Percentiles rank a stretch among this genome's conserved stretches.
phyloP scores from a whole-genome alignment of 768 basidiomycete species.

The Mrakia hoshinonis region DNA sequence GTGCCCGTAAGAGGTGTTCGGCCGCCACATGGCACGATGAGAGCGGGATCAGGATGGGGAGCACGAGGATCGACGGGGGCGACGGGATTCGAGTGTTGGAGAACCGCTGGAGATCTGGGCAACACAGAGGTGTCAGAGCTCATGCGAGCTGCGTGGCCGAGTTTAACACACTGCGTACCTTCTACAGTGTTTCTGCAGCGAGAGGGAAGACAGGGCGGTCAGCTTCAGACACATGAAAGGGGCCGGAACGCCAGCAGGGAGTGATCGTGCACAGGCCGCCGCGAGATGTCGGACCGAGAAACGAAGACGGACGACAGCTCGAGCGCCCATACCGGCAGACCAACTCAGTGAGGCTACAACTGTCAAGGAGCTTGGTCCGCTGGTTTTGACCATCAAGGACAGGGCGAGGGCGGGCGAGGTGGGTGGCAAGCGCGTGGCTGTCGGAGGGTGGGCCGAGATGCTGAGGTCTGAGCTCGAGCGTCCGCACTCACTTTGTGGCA shows the following conservation, averaged over 20 bases:
- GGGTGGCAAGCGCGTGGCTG: conserved; percentile 45
- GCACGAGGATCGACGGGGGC: conserved; percentile 72
- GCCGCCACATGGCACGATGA: conserved; percentile 70
- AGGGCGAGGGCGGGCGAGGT: not conserved
- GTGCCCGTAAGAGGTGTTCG: conserved; percentile 57
- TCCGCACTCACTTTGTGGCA: conserved; percentile 44
- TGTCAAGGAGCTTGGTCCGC: no score
- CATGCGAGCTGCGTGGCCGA: not conserved
- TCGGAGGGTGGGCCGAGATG: no score
- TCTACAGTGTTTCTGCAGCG: conserved; percentile 60
- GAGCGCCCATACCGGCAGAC: no score
- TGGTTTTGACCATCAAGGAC: no score
- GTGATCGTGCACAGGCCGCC: no score
- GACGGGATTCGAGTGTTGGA: conserved; percentile 69
- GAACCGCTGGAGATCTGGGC: conserved; percentile 30
- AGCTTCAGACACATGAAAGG: not conserved
- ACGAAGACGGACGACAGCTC: no score
- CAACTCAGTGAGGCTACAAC: no score
- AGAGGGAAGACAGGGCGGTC: not conserved
- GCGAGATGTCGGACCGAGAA: no score
- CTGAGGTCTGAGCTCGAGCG: no score
- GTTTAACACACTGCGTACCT: conserved; percentile 60
- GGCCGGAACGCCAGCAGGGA: no score
- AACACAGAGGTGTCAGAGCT: not conserved
- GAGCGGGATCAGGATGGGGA: conserved; percentile 58